A percentile compares a stretch with the other conserved stretches of the same genome.
Evolutionary conservation across 306 rosid genomes (phyloP).

Genomic region (Cyclanthera cordifolia): DNA sequence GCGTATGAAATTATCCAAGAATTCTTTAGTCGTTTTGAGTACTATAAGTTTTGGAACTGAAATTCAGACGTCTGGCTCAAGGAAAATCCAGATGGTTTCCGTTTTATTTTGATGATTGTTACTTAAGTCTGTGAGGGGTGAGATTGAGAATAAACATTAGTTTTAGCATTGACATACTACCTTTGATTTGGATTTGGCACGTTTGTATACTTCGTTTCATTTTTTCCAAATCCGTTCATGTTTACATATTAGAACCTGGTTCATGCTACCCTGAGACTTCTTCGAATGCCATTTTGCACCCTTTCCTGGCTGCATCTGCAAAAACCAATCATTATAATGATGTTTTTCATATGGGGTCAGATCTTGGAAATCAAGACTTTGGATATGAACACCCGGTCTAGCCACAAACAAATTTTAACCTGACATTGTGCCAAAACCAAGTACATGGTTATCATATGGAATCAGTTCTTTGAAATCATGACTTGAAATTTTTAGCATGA

Average conservation of each 20-base stretch:
- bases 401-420: not conserved
- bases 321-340: not conserved
- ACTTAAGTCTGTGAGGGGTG: not conserved
- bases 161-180: not conserved
- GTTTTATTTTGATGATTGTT: not conserved
- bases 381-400: not conserved
- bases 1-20: too few species aligned
- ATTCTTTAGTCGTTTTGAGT: too few species aligned
- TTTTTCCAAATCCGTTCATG: not conserved
- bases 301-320: not conserved
- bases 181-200: not conserved
- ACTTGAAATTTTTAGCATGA: not conserved
- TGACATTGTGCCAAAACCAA: not conserved
- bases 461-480: not conserved
- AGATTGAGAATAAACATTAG: not conserved
- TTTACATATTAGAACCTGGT: not conserved
- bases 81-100: not conserved
- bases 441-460: not conserved
- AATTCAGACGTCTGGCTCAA: slow-evolving; percentile 1
- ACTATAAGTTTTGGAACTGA: not conserved
- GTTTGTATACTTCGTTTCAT: not conserved
- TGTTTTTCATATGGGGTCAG: not conserved
- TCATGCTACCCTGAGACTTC: slow-evolving; percentile 1
- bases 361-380: not conserved
- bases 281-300: not conserved